Evolutionary conservation across 2,329 filamentous ascomycete genomes (phyloP), one percentile per base, ranked within the genome.

Genomic region (Zalaria sp.): DNA sequence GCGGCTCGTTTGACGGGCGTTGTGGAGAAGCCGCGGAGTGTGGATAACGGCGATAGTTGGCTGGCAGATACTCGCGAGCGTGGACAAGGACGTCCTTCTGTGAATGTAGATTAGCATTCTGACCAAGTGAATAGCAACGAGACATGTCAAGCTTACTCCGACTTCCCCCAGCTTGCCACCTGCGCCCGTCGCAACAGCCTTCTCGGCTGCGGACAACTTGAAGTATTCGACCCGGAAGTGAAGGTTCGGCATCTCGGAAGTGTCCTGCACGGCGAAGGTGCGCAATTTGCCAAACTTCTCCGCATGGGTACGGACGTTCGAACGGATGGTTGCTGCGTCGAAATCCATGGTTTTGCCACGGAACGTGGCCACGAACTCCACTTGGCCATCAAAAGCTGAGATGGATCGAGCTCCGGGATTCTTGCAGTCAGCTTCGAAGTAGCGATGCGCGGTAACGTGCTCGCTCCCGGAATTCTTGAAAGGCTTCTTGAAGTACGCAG

Each of bases 211-310:
- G 2, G 41, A 44, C 40, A 57, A 49, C 32, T 43, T 47, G 43
- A 40, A 46, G 46, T 51, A 57, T 43, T 58, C 55, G 11, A 51
- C 50, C 25, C 53, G 51, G 47, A 53, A 58, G 29, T 46, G 43
- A 38, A 49, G 43, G 11, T 40, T 40, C 10, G 46, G 49, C 26
- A 38, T 40, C 10, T 34, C 35, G 5, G 38, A 35, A 5, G 39
- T 39, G 27, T 46, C 32, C 37, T 46, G 39, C 18, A 47, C 45
- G 1, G 36, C 35, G 42, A 55, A 51, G 26, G 45, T 49, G 27
- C 49, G 41, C 18, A 59, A 38, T 8, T 50, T 36, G 28, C 54
- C 56, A 35, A 48, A 52, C 11, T 35, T 32, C 5, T 31, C 10
- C 3, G 53, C 55, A 4, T 53, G 34, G 8, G 35, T 25, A 28